phyloP scores from a whole-genome alignment of 2,329 filamentous ascomycete species.

The Coniosporium tulheliwenetii region DNA sequence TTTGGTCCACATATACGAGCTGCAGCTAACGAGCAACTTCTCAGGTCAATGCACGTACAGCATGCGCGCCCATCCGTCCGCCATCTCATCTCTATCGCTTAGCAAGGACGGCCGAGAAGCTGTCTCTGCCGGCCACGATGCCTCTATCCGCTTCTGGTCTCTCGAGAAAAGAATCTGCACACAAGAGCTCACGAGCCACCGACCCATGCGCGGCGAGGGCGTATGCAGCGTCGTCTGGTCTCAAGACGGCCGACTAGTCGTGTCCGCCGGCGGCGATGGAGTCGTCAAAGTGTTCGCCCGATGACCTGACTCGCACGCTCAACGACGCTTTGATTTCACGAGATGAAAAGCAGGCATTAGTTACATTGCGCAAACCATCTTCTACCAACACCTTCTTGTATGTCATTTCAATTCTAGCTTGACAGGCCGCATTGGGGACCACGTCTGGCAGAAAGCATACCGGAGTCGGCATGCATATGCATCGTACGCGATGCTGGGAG shows the following conservation, averaged over 20 bases:
- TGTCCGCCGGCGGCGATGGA: slow-evolving; percentile 87
- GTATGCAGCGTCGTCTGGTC: slow-evolving; percentile 94
- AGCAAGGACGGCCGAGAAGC: slow-evolving; percentile 89
- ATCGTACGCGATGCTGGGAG: no score
- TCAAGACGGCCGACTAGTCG: slow-evolving; percentile 84
- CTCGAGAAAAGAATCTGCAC: slow-evolving; percentile 90
- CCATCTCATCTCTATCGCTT: slow-evolving; percentile 81
- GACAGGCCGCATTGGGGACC: no score
- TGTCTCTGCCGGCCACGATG: slow-evolving; percentile 90
- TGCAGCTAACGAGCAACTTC: neutral
- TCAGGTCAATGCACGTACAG: slow-evolving; percentile 97
- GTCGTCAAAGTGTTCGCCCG: slow-evolving; percentile 74
- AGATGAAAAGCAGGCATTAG: no score
- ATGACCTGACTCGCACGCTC: slow-evolving; percentile 2
- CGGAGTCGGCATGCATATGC: no score
- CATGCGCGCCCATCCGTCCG: slow-evolving; percentile 90
- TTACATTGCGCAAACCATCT: no score
- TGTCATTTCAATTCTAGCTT: no score
- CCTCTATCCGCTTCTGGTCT: slow-evolving; percentile 90
- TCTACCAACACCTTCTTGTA: no score
- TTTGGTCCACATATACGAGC: neutral
- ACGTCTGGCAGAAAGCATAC: no score
- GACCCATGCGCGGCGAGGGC: slow-evolving; percentile 89
- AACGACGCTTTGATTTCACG: no score
- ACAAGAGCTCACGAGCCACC: slow-evolving; percentile 85